phyloP scores from a whole-genome alignment of 441 rosid species.

The Populus hybrid region DNA sequence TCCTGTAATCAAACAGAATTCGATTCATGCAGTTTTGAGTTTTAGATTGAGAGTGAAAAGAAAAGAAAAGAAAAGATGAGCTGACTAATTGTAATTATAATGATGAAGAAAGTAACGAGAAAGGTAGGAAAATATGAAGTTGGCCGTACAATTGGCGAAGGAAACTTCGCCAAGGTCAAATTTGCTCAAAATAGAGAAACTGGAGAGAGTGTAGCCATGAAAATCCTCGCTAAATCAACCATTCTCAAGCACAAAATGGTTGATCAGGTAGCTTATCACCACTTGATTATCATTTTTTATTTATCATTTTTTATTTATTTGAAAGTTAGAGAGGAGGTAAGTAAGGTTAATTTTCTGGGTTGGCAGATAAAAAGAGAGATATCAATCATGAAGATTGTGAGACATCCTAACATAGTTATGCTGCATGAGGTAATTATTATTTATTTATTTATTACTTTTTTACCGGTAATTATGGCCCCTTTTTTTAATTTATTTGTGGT shows the following conservation, averaged over 20 bases:
- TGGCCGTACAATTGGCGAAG: conserved; percentile 89
- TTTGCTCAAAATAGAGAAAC: conserved; percentile 72
- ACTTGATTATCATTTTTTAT: neutral
- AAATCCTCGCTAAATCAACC: conserved; percentile 74
- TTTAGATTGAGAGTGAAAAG: neutral
- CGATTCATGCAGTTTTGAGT: too few species aligned
- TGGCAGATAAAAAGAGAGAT: conserved; percentile 87
- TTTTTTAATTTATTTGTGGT: neutral
- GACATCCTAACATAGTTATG: conserved; percentile 81
- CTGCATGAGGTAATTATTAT: conserved; percentile 65
- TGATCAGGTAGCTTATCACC: conserved; percentile 70
- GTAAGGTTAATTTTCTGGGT: neutral
- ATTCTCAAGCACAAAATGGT: conserved; percentile 83
- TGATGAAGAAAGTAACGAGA: conserved; percentile 42
- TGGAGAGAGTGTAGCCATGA: conserved; percentile 83
- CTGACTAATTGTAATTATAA: conserved; percentile 7
- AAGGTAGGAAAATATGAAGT: conserved; percentile 82
- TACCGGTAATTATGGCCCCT: neutral
- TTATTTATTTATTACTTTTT: neutral
- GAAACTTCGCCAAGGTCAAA: conserved; percentile 94
- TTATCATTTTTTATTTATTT: neutral
- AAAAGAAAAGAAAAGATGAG: neutral
- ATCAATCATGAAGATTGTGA: conserved; percentile 94
- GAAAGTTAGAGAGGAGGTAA: neutral
- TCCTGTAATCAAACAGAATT: too few species aligned